Evolutionary conservation across 2,329 filamentous ascomycete species (phyloP).

Genomic region (Ascochyta lentis): DNA sequence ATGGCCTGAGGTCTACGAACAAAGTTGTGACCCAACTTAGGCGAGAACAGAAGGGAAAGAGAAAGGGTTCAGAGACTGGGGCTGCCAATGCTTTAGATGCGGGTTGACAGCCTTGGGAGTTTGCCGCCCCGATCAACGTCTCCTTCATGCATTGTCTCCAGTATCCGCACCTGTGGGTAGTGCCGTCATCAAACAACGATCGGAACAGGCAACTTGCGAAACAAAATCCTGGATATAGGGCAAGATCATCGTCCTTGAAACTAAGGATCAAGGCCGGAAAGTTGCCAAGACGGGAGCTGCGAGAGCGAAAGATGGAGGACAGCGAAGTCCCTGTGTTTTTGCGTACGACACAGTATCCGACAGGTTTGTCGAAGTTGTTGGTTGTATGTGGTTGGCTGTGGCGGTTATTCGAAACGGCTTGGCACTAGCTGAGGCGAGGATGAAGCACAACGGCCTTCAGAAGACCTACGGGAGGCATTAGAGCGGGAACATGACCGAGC

Average conservation of each 20-base stretch:
- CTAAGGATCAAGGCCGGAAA: slow-evolving; percentile 24
- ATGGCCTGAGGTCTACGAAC: slow-evolving; percentile 26
- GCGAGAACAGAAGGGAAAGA: slow-evolving; percentile 25
- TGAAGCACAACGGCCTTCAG: slow-evolving; percentile 37
- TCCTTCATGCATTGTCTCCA: slow-evolving; percentile 38
- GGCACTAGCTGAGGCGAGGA: slow-evolving; percentile 30
- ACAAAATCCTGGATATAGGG: slow-evolving; percentile 21
- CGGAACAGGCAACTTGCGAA: slow-evolving; percentile 20
- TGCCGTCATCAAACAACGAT: slow-evolving; percentile 14
- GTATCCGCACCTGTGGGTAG: slow-evolving; percentile 25
- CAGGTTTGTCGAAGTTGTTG: slow-evolving; percentile 1
- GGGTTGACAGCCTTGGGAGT: slow-evolving; percentile 24
- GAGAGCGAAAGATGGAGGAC: slow-evolving; percentile 12
- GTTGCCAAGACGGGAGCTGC: slow-evolving; percentile 19
- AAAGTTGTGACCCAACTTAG: slow-evolving; percentile 25
- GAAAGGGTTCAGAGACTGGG: slow-evolving; percentile 29
- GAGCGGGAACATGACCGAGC: neutral
- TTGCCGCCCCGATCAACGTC: slow-evolving; percentile 23
- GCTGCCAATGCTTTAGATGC: slow-evolving; percentile 41
- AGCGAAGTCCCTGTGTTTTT: neutral
- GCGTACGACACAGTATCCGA: neutral
- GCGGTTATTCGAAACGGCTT: slow-evolving; percentile 34
- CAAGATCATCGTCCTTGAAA: slow-evolving; percentile 32
- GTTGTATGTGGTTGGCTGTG: slow-evolving; percentile 24
- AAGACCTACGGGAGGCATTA: neutral